Conservation (phyloP, 371 early-diverging fungal species). For the Lichtheimia ramosa region DNA sequence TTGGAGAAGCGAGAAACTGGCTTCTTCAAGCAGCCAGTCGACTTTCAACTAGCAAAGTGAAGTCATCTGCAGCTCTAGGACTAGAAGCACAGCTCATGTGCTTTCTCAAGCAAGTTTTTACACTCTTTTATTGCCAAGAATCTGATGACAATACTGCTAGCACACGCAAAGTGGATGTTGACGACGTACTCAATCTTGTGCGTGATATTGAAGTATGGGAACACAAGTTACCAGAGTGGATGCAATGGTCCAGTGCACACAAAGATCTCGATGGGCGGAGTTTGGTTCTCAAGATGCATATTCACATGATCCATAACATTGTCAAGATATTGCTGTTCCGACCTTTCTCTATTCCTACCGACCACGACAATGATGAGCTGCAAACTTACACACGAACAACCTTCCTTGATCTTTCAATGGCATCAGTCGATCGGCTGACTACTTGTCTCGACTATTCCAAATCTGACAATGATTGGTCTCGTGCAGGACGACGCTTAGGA, state of each 20-base stretch:
- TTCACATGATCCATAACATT: slow-evolving; percentile 38
- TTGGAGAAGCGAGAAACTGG: slow-evolving; percentile 8
- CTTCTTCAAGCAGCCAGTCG: slow-evolving; percentile 2
- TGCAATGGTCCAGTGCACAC: slow-evolving; percentile 17
- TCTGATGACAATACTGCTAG: neutral
- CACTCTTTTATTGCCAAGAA: slow-evolving; percentile 4
- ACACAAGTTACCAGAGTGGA: slow-evolving; percentile 32
- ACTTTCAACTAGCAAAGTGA: neutral
- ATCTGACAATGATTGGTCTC: slow-evolving; percentile 15
- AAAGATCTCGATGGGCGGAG: neutral
- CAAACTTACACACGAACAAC: slow-evolving; percentile 46
- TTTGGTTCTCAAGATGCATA: slow-evolving; percentile 14
- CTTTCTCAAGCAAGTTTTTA: slow-evolving; percentile 9
- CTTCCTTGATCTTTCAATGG: slow-evolving; percentile 41
- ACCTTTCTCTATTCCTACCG: slow-evolving; percentile 29
- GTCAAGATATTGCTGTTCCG: slow-evolving; percentile 39
- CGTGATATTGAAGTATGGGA: slow-evolving; percentile 46
- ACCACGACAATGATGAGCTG: slow-evolving; percentile 13
- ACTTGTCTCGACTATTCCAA: slow-evolving; percentile 13
- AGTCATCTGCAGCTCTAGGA: slow-evolving; percentile 1
- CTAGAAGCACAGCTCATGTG: slow-evolving; percentile 8
- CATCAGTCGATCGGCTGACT: slow-evolving; percentile 26
- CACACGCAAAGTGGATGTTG: slow-evolving; percentile 44
- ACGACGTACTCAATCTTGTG: slow-evolving; percentile 39
- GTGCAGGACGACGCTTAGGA: slow-evolving; percentile 18